Evolutionary conservation across 139 green algal species (phyloP), one percentile per base, ranked within the genome.

Genomic region (Closterium sp.): DNA sequence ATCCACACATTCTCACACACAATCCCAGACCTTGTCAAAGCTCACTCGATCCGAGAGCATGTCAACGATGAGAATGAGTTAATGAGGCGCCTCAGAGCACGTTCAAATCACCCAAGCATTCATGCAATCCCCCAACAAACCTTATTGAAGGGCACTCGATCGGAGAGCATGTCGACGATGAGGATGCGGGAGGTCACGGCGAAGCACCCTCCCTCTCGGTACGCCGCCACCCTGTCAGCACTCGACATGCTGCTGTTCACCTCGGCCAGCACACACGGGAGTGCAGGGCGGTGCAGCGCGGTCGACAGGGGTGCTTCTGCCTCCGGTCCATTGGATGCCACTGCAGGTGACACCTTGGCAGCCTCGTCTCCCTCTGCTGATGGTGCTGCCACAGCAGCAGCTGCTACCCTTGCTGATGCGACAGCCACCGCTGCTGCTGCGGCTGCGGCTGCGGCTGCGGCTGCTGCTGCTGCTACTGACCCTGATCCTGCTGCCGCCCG

Each of bases 141-240:
- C 38, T 79, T 79, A 79, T 27, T 79, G 13, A 79, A 79, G 17
- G 62, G 62, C 62, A 79, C 62, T 79, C 62, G 17, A 27, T 88
- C 62, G 17, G 90, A 97, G 27, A 99, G 95, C 73, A 99, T 70
- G 95, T 99, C 98, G 32, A 99, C 98, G 30, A 98, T 96, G 32
- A 99, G 94, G 70, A 99, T 99, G 22, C 98, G 95, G 4, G 97
- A 98, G 31, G 98, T 99, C 9, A 99, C 95, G 93, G 98, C 32
- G n/a, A 95, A 42, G 50, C 42, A 42, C 11, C 93, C 90, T 85
- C 88, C 79, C 27, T 42, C 32, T 5, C 85, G 28, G 1, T 87
- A 87, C 21, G 28, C 85, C n/a, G 28, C 28, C 28, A 87, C 85
- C n/a, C 85, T 30, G 10, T 87, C 85, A 30, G 85, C 85, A 24